Conservation (phyloP, 164 flowering plant species). For the Magnolia officinalis region DNA sequence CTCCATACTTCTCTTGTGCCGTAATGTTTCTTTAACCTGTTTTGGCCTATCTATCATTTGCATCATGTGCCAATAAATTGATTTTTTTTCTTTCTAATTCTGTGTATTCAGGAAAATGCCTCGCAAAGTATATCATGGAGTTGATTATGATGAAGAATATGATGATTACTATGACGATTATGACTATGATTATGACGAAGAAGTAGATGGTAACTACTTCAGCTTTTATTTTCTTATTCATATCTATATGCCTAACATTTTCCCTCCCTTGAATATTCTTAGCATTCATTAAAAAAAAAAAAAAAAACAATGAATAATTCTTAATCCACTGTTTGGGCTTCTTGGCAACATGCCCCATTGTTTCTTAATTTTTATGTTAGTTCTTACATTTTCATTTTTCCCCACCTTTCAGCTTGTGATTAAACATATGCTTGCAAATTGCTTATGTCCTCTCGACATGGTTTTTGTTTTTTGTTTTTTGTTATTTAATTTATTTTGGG, state of each 20-base stretch:
- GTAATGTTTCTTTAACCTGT: not conserved
- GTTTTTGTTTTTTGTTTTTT: no score
- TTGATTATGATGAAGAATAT: slow-evolving; percentile 52
- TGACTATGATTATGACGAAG: slow-evolving; percentile 34
- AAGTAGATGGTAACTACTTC: slow-evolving; percentile 31
- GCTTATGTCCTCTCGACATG: not conserved
- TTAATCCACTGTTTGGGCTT: no score
- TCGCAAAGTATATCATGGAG: slow-evolving; percentile 54
- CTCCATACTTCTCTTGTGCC: not conserved
- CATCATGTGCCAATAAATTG: not conserved
- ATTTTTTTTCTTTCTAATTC: not conserved
- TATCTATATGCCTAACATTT: not conserved
- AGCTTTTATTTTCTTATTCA: not conserved
- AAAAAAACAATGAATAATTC: no score
- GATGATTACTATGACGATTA: slow-evolving; percentile 41
- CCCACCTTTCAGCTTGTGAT: not conserved
- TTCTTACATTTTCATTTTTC: not conserved
- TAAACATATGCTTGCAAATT: not conserved
- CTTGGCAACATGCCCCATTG: no score
- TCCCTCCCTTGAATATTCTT: not conserved
- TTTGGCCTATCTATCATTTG: not conserved
- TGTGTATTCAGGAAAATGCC: slow-evolving; percentile 52
- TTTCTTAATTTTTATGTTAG: not conserved
- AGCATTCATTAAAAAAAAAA: not conserved
- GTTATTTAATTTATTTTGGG: no score